Evolutionary conservation across 352 stramenopile species (phyloP), one percentile per base, ranked within the genome.

Genomic region (Phytophthora hibernalis): DNA sequence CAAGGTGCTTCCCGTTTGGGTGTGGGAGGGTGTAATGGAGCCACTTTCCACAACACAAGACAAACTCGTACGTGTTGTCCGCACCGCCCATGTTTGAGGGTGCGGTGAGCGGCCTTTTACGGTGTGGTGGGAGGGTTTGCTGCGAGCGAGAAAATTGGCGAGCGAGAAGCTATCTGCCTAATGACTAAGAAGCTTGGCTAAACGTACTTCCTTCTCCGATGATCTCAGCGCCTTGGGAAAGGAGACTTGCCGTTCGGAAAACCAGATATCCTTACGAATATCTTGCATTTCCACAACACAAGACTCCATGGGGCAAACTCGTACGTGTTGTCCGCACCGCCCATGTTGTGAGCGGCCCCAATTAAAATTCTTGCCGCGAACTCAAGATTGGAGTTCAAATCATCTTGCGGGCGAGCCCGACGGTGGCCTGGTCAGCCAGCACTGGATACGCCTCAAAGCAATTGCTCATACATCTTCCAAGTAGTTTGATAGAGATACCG

Each of bases 271-370:
- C n/a, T n/a, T n/a, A n/a, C n/a, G n/a, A n/a, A n/a, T n/a, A n/a
- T n/a, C n/a, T n/a, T n/a, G n/a, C n/a, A n/a, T n/a, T n/a, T n/a
- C n/a, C 35, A 2, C 8, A 11, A 43, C 37, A 12, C 37, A 43
- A 43, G 31, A 37, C 8, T 43, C 12, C 13, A 43, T 43, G 37
- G 37, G 16, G 37, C 37, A 43, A 43, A 38, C 33, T 38, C 15
- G 2, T 3, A 43, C 8, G 13, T 38, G 33, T 43, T 40, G 24
- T 40, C 28, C 30, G 18, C 18, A 33, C 50, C 50, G 50, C 2
- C 50, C 50, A 47, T 56, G 33, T 18, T 56, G n/a, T n/a, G n/a
- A 57, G 50, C 20, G 12, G 10, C 50, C 11, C 50, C 31, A 57
- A 33, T 15, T 7, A 24, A 57, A 47, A 24, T 57, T 8, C 50